A percentile compares a stretch with the other conserved stretches of the same genome.
These are phyloP conservation scores for Talaromyces piceae DNA, from an alignment of 2,329 filamentous ascomycete species.

Conservation along the genomic window DNA sequence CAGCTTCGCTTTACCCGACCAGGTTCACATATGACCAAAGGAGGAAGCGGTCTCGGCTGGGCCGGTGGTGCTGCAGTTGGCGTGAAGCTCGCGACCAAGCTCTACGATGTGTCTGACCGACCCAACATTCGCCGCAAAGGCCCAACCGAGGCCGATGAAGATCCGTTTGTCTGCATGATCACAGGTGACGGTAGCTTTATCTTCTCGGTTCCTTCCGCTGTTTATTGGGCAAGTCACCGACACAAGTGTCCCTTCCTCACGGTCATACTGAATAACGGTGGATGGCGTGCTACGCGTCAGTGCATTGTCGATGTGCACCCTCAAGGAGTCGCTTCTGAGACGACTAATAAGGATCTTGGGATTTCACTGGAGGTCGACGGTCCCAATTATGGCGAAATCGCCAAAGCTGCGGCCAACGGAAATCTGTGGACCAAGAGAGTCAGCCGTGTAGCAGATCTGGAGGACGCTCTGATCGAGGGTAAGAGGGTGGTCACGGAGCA, in stretches of 20 bases:
- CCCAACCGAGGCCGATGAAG: constrained; percentile 24
- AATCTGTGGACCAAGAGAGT: constrained; percentile 16
- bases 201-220: constrained; percentile 55
- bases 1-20: constrained; percentile 14
- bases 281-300: constrained; percentile 52
- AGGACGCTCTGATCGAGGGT: constrained; percentile 13
- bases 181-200: constrained; percentile 61
- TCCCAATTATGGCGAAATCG: constrained; percentile 16
- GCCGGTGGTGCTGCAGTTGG: constrained; percentile 66
- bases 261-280: constrained; percentile 60
- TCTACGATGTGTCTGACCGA: constrained; percentile 28
- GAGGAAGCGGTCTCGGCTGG: constrained; percentile 71
- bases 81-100: constrained; percentile 60
- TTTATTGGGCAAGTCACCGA: constrained; percentile 60
- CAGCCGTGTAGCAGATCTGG: constrained; percentile 11
- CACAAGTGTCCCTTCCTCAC: constrained; percentile 58
- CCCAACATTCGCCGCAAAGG: constrained; percentile 11
- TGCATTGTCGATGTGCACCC: constrained; percentile 17
- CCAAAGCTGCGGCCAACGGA: constrained; percentile 17
- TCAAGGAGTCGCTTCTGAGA: constrained; percentile 10
- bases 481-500: constrained; percentile 11
- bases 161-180: constrained; percentile 52
- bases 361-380: constrained; percentile 17
- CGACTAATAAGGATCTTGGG: constrained; percentile 15
- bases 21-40: constrained; percentile 53